A percentile compares a stretch with the other conserved stretches of the same genome.
phyloP scores from a whole-genome alignment of 2,329 filamentous ascomycete species.

The Penicillium sumatraense region DNA sequence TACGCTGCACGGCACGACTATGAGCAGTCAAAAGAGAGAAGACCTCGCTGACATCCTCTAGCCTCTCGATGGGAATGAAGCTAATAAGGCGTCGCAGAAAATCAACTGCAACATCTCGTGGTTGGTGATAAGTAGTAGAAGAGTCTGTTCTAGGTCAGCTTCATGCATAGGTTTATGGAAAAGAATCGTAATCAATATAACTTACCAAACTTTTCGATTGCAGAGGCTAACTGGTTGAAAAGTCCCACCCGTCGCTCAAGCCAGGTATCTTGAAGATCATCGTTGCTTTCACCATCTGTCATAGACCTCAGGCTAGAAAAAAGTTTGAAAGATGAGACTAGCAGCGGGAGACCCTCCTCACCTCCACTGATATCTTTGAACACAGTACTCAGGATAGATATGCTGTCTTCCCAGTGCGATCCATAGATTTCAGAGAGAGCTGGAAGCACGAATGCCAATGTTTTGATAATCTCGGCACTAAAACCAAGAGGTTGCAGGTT shows the following conservation, averaged over 20 bases:
- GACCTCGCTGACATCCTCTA: slow-evolving; percentile 69
- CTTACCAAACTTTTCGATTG: slow-evolving; percentile 47
- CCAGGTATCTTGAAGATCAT: slow-evolving; percentile 80
- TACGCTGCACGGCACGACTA: slow-evolving; percentile 75
- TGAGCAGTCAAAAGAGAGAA: slow-evolving; percentile 78
- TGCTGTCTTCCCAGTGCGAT: slow-evolving; percentile 75
- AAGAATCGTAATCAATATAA: neutral
- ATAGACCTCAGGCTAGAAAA: slow-evolving; percentile 66
- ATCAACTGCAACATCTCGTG: slow-evolving; percentile 75
- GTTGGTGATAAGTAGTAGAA: slow-evolving; percentile 62
- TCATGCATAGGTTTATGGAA: no score
- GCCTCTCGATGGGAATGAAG: slow-evolving; percentile 64
- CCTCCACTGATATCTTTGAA: slow-evolving; percentile 59
- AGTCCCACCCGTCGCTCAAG: slow-evolving; percentile 62
- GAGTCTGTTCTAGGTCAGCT: slow-evolving; percentile 41
- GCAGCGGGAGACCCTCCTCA: slow-evolving; percentile 62
- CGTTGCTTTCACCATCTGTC: slow-evolving; percentile 70
- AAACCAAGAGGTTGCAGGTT: slow-evolving; percentile 52
- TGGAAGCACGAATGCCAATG: slow-evolving; percentile 65
- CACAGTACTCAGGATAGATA: slow-evolving; percentile 62
- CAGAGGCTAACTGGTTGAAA: slow-evolving; percentile 59
- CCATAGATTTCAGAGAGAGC: slow-evolving; percentile 83
- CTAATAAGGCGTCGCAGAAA: slow-evolving; percentile 72
- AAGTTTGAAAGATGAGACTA: slow-evolving; percentile 75
- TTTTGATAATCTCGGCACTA: slow-evolving; percentile 46